phyloP scores from a whole-genome alignment of 1,139 yeast species.

The Saccharomyces hybrid region DNA sequence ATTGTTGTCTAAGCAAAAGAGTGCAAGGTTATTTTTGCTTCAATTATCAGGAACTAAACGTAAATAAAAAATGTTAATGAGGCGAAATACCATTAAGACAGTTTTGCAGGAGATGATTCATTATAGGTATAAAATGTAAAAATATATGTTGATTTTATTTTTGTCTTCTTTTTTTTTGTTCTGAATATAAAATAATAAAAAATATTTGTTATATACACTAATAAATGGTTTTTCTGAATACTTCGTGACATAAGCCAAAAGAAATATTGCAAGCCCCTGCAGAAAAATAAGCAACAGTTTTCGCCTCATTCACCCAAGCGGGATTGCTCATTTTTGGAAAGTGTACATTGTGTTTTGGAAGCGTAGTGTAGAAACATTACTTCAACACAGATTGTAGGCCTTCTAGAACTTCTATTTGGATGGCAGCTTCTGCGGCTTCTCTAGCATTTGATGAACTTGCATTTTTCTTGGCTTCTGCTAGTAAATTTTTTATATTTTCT shows the following conservation, averaged over 20 bases:
- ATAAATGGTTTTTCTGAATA: not conserved
- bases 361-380: slow-evolving; percentile 33
- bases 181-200: not conserved
- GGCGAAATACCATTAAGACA: not conserved
- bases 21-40: too few species aligned
- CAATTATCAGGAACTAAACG: too few species aligned
- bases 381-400: slow-evolving; percentile 86
- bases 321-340: not conserved
- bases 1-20: too few species aligned
- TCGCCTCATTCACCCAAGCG: not conserved
- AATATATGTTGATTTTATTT: not conserved
- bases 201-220: not conserved
- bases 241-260: not conserved
- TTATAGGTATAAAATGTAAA: not conserved
- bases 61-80: too few species aligned
- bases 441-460: slow-evolving; percentile 76
- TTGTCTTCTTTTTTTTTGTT: not conserved
- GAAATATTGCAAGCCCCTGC: not conserved
- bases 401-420: slow-evolving; percentile 93
- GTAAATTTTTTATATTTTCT: slow-evolving; percentile 69
- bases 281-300: not conserved
- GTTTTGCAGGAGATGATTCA: not conserved
- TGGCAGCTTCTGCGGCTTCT: slow-evolving; percentile 89
- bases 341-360: not conserved
- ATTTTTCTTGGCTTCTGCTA: slow-evolving; percentile 94